Base-by-base conservation (phyloP, 352 stramenopile genomes). In the Pythium periplocum region DNA sequence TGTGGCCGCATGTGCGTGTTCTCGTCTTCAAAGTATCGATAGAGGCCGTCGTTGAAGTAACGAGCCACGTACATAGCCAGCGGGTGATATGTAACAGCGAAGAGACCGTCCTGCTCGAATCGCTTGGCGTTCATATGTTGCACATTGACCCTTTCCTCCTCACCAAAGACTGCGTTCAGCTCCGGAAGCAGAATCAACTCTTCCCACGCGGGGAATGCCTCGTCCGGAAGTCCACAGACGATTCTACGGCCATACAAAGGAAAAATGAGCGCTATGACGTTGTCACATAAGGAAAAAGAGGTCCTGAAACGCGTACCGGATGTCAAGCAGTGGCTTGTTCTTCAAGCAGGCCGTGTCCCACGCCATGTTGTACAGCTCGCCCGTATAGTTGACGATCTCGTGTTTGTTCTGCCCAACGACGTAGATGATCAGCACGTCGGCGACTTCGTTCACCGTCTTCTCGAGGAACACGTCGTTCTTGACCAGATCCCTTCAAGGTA, bases 1-100 rank as follows among this genome's bases (percentile, higher is more conserved):
- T 86, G 74, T 9, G 74, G 73, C 40, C 67, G 73, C 47, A 89
- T 31, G 53, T 75, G 57, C 6, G 69, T 70, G 45, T 78, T 68
- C 36, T 83, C 66, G 56, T 93, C 76, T 68, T 90, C 83, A 52
- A 93, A 88, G 66, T 91, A 93, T 8, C 38, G 38, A 42, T 74
- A 60, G 43, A 87, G 58, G 37, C 85, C 74, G 53, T 52, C 57
- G 34, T 61, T 53, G 11, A 91, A 68, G 6, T 75, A 69, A 35
- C 71, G 64, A 39, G 72, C 61, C 36, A 85, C 53, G 37, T 81
- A 66, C 58, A 76, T 70, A n/a, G 67, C 64, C 10, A 90, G 61
- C 26, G 83, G 68, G 47, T 89, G 69, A 48, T 87, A 93, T 17
- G 63, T 78, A 49, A 93, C 74, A 37, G 71, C 62, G 51, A 74